Percentiles rank a stretch among this genome's conserved stretches.
Evolutionary conservation across 2,329 filamentous ascomycete species (phyloP).

Genomic region (Xylaria sp.): DNA sequence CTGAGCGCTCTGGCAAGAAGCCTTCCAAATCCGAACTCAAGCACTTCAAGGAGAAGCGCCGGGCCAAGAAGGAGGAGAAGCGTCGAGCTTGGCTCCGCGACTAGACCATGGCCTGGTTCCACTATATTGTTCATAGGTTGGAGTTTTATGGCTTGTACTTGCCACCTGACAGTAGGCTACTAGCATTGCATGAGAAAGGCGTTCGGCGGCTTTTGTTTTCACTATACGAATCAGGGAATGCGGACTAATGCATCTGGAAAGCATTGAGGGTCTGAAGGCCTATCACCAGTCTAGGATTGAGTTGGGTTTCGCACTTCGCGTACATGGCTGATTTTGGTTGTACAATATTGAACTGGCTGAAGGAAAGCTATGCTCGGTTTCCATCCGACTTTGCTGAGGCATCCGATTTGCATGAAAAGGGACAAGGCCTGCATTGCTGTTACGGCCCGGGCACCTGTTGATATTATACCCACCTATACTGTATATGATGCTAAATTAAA

Average conservation of each 20-base stretch:
- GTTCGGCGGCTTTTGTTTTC: slow-evolving; percentile 22
- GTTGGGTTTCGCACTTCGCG: slow-evolving; percentile 2
- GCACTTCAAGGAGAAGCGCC: slow-evolving; percentile 87
- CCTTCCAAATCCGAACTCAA: slow-evolving; percentile 85
- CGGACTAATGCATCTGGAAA: slow-evolving; percentile 11
- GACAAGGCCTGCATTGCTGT: not conserved
- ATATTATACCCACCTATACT: slow-evolving; percentile 23
- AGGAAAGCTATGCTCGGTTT: slow-evolving; percentile 1
- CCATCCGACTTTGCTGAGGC: not conserved
- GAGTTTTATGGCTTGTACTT: slow-evolving; percentile 22
- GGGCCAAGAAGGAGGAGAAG: slow-evolving; percentile 92
- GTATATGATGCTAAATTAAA: slow-evolving; percentile 2
- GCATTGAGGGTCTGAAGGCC: not conserved
- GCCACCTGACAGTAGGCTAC: slow-evolving; percentile 18
- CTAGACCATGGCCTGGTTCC: slow-evolving; percentile 51
- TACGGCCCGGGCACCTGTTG: not conserved
- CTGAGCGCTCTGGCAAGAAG: slow-evolving; percentile 85
- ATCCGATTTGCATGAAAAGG: slow-evolving; percentile 7
- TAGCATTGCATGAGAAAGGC: slow-evolving; percentile 25
- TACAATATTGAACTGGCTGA: slow-evolving; percentile 5
- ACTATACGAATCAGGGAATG: slow-evolving; percentile 8
- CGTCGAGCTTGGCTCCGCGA: slow-evolving; percentile 88
- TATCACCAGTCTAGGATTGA: not conserved
- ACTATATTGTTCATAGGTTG: slow-evolving; percentile 11
- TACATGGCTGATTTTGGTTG: slow-evolving; percentile 12